Conservation (phyloP, 1,284 basidiomycete genomes). For the Laetiporus sulphureus region DNA sequence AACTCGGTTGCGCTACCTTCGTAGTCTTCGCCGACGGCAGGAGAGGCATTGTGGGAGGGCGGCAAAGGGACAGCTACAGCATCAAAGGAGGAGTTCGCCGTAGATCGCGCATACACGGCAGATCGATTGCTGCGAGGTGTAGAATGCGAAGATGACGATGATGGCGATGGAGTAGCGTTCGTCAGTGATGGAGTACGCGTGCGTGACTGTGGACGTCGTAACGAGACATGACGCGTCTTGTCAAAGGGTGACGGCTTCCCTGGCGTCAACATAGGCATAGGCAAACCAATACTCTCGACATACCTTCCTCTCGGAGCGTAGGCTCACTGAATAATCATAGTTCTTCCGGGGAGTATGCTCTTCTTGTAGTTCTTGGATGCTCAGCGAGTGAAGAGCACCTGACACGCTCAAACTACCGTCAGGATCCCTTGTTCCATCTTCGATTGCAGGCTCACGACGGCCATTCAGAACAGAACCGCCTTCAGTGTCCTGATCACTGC, state of each 20-base stretch:
- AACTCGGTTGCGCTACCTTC: constrained; percentile 2
- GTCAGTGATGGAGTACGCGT: constrained; percentile 70
- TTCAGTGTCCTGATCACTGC: constrained; percentile 31
- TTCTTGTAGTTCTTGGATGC: constrained; percentile 39
- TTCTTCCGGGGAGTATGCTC: constrained; percentile 34
- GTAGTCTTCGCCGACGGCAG: constrained; percentile 24
- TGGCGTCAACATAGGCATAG: background rate
- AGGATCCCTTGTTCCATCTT: constrained; percentile 30
- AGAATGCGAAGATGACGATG: constrained; percentile 53
- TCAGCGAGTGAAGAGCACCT: constrained; percentile 50
- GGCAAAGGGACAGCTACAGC: constrained; percentile 48
- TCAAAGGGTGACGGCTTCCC: constrained; percentile 57
- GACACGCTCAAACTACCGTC: constrained; percentile 54
- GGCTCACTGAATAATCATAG: constrained; percentile 56
- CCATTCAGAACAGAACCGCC: constrained; percentile 41
- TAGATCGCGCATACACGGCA: constrained; percentile 29
- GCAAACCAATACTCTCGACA: constrained; percentile 11
- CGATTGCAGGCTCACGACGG: constrained; percentile 36
- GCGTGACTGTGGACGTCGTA: constrained; percentile 46
- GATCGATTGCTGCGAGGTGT: constrained; percentile 56
- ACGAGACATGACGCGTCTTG: constrained; percentile 57
- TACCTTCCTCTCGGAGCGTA: constrained; percentile 62
- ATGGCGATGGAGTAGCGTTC: constrained; percentile 53
- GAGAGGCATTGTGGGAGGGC: constrained; percentile 46
- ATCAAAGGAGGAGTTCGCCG: constrained; percentile 39